Conservation (phyloP, 495 filamentous ascomycete genomes). For the Talaromyces nanjingensis region DNA sequence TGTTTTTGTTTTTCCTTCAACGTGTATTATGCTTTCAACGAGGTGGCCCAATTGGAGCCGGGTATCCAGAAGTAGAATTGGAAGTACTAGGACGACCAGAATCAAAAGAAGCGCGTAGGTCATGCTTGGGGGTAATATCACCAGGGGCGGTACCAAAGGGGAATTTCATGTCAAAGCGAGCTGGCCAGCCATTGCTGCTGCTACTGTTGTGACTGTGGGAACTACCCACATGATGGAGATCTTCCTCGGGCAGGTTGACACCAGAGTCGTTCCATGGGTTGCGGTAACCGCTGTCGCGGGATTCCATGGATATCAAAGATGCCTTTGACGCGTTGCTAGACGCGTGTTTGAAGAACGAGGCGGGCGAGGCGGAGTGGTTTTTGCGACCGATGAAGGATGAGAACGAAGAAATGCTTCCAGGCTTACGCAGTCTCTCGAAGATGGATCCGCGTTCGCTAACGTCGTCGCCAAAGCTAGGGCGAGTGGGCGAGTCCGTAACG, state of each 20-base stretch:
- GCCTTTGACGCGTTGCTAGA: constrained; percentile 92
- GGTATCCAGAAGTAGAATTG: constrained; percentile 94
- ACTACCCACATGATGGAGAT: constrained; percentile 55
- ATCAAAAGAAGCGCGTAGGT: constrained; percentile 73
- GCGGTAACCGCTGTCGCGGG: constrained; percentile 82
- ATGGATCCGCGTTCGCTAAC: constrained; percentile 73
- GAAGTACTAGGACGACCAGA: constrained; percentile 88
- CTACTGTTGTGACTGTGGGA: constrained; percentile 48
- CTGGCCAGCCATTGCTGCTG: constrained; percentile 58
- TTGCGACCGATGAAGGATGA: constrained; percentile 89
- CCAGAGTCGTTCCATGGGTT: constrained; percentile 97
- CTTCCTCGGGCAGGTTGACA: constrained; percentile 85
- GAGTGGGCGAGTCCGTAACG: constrained; percentile 77
- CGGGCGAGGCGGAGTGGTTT: constrained; percentile 80
- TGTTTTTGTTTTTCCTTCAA: constrained; percentile 7
- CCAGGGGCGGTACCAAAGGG: constrained; percentile 64
- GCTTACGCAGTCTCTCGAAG: constrained; percentile 84
- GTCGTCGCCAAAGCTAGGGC: constrained; percentile 68
- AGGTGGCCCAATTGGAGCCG: constrained; percentile 79
- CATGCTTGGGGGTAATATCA: constrained; percentile 76
- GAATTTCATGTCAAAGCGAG: constrained; percentile 55
- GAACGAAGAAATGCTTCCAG: constrained; percentile 86
- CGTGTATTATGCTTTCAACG: constrained; percentile 49
- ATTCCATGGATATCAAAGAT: constrained; percentile 88
- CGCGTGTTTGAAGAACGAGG: constrained; percentile 84